phyloP scores from a whole-genome alignment of 257 asterid genomes.

The Thymus quinquecostatus region DNA sequence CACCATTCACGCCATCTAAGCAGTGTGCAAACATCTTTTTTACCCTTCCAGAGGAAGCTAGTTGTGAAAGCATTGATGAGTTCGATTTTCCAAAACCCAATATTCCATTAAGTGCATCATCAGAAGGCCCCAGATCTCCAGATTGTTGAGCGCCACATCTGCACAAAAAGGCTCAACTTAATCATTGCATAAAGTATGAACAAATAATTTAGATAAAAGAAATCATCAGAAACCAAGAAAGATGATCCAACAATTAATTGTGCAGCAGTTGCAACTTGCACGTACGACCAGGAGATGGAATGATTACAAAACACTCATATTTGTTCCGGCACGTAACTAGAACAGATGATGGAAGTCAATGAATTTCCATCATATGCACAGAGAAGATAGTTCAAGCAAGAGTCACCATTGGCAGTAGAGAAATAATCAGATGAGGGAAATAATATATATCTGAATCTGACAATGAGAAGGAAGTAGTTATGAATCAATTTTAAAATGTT shows the following conservation, averaged over 20 bases:
- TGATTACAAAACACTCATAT: conserved; percentile 7
- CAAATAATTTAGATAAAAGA: conserved; percentile 19
- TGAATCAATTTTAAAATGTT: neutral
- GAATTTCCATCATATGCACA: neutral
- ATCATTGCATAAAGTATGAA: conserved; percentile 4
- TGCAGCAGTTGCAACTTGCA: conserved; percentile 10
- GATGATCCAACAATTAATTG: conserved; percentile 6
- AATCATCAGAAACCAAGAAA: conserved; percentile 7
- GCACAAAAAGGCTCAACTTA: conserved; percentile 37
- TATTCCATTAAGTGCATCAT: conserved; percentile 97
- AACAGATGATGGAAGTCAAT: conserved; percentile 13
- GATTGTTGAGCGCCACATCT: conserved; percentile 97
- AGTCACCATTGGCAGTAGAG: conserved; percentile 9
- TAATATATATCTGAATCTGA: neutral
- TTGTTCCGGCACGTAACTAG: conserved; percentile 6
- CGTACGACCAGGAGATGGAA: conserved; percentile 25
- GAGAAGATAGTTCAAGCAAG: neutral
- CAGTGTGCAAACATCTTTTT: conserved; percentile 99
- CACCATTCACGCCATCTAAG: conserved; percentile 95
- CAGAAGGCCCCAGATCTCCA: conserved; percentile 72
- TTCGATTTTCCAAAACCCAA: conserved; percentile 96
- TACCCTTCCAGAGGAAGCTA: conserved; percentile 88
- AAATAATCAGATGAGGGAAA: neutral
- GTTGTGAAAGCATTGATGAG: conserved; percentile 95
- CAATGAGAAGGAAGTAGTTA: neutral